phyloP scores from a whole-genome alignment of 345 rosid species.

The Sapria himalayana region DNA sequence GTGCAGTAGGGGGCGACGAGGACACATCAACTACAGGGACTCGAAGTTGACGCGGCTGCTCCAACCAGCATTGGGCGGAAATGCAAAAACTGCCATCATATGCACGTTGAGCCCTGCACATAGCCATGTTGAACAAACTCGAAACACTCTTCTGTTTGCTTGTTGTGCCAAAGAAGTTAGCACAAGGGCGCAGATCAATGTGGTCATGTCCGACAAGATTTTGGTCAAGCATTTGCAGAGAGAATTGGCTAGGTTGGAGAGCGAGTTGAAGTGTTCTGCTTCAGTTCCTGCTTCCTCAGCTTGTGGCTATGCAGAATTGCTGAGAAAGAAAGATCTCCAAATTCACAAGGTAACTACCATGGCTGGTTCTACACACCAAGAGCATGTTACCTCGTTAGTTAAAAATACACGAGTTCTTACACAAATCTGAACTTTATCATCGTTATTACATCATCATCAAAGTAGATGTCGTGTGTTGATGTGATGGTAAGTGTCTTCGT shows the following conservation, averaged over 20 bases:
- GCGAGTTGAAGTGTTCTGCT: constrained; percentile 57
- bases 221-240: constrained; percentile 84
- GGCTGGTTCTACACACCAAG: no score
- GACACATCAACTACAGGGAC: constrained; percentile 91
- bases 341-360: constrained; percentile 89
- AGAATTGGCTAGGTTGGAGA: constrained; percentile 84
- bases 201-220: constrained; percentile 97
- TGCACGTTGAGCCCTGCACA: constrained; percentile 97
- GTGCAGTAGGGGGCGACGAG: constrained; percentile 76
- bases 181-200: constrained; percentile 90
- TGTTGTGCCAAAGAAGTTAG: constrained; percentile 94
- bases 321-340: constrained; percentile 79
- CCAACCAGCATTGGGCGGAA: constrained; percentile 94
- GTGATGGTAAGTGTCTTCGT: no score
- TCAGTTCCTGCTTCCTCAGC: constrained; percentile 37
- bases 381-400: no score
- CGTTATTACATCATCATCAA: no score
- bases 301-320: constrained; percentile 36
- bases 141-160: constrained; percentile 92
- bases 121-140: constrained; percentile 91
- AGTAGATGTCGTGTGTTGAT: no score
- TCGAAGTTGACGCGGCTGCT: constrained; percentile 83
- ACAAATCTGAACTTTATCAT: no score
- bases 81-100: constrained; percentile 87
- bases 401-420: no score